A percentile compares a stretch with the other conserved stretches of the same genome.
These are phyloP conservation scores for Dactylonectria estremocensis DNA, from an alignment of 2,329 filamentous ascomycete species.

Conservation along the genomic window DNA sequence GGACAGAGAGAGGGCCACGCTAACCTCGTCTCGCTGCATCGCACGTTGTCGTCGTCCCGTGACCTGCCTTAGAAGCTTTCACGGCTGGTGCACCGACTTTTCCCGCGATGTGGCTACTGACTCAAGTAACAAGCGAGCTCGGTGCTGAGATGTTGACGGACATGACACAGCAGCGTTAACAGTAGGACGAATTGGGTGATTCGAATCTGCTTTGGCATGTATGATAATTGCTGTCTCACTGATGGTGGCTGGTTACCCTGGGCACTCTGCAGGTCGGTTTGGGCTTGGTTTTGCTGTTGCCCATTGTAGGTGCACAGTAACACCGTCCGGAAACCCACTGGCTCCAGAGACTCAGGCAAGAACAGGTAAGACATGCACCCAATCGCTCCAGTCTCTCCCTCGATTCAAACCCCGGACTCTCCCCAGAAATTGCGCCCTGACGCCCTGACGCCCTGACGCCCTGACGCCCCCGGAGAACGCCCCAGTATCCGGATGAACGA, in stretches of 20 bases:
- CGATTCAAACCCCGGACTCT: slow-evolving; percentile 6
- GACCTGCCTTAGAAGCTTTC: slow-evolving; percentile 2
- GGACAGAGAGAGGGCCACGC: neutral
- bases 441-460: slow-evolving; percentile 2
- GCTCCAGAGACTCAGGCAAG: neutral
- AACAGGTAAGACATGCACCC: neutral
- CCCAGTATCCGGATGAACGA: slow-evolving; percentile 10
- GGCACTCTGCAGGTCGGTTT: neutral
- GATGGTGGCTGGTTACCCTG: slow-evolving; percentile 4
- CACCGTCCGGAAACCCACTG: neutral
- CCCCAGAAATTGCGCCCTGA: slow-evolving; percentile 1
- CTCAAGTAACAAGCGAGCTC: neutral
- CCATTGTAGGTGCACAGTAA: no score
- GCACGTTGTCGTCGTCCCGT: slow-evolving; percentile 25
- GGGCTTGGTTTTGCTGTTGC: neutral
- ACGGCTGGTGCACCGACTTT: slow-evolving; percentile 7
- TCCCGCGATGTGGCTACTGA: slow-evolving; percentile 9
- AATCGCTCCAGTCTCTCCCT: neutral
- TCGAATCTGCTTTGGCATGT: neutral
- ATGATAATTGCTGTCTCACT: slow-evolving; percentile 13
- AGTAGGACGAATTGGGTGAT: slow-evolving; percentile 2
- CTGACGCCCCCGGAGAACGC: no score
- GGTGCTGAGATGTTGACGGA: neutral
- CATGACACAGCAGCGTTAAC: neutral
- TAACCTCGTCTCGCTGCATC: slow-evolving; percentile 9